phyloP scores from a whole-genome alignment of 1,139 yeast species.

The Arxiozyma slooffiae region DNA sequence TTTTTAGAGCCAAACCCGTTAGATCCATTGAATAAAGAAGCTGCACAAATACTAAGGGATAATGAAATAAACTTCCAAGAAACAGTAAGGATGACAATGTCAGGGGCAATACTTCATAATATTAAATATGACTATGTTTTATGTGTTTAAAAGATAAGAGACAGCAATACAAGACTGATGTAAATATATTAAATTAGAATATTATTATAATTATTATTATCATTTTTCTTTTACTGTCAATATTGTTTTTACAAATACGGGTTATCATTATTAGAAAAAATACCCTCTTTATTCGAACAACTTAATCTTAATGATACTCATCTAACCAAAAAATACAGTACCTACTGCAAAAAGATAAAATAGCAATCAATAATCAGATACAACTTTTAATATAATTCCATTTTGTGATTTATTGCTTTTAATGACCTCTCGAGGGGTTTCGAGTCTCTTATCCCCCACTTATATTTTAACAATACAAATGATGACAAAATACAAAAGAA shows the following conservation, averaged over 20 bases:
- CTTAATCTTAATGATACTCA: neutral
- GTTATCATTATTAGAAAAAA: neutral
- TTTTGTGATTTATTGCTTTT: neutral
- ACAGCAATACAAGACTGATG: neutral
- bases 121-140: conserved; percentile 54
- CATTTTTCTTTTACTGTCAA: no score
- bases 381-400: neutral
- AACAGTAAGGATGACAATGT: conserved; percentile 58
- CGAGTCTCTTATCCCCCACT: neutral
- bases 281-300: no score
- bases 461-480: neutral
- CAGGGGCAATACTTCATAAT: conserved; percentile 55
- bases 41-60: conserved; percentile 64
- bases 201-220: no score
- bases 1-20: conserved; percentile 85
- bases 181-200: neutral
- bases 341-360: neutral
- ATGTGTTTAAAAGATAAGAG: neutral
- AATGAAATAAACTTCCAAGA: conserved; percentile 47
- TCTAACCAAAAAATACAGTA: neutral
- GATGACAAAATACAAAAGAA: no score
- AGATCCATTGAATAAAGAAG: conserved; percentile 86
- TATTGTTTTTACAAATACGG: neutral
- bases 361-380: neutral
- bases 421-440: neutral